A percentile compares a stretch with the other conserved stretches of the same genome.
phyloP scores from a whole-genome alignment of 2,329 filamentous ascomycete genomes.

The Incumbomyces delicatus region DNA sequence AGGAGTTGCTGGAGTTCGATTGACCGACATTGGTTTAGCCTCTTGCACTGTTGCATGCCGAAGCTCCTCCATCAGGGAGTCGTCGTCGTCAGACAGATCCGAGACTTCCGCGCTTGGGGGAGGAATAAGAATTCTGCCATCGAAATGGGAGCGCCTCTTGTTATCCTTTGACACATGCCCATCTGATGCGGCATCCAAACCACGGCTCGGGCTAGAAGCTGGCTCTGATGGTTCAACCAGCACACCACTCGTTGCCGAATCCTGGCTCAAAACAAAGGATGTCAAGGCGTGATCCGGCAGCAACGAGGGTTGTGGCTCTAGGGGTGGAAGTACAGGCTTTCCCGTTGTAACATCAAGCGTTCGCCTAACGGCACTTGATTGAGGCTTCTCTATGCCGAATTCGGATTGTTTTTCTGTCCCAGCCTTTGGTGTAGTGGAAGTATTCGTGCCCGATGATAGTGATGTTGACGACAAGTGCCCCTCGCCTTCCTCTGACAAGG shows the following conservation, averaged over 20 bases:
- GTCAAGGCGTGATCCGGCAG: too few species aligned
- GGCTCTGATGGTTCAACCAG: too few species aligned
- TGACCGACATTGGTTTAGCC: conserved; percentile 68
- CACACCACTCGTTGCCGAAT: too few species aligned
- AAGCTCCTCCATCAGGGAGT: conserved; percentile 75
- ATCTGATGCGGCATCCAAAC: conserved; percentile 13
- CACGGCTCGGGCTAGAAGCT: too few species aligned
- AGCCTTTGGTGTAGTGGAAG: conserved; percentile 17
- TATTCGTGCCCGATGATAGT: conserved; percentile 19
- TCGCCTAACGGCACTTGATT: too few species aligned
- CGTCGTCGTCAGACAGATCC: conserved; percentile 62
- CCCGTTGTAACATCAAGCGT: too few species aligned
- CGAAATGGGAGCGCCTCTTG: conserved; percentile 5
- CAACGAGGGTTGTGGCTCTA: too few species aligned
- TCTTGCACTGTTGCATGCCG: conserved; percentile 73
- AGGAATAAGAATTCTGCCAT: conserved; percentile 5
- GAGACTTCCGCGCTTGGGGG: conserved; percentile 27
- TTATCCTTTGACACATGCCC: conserved; percentile 9
- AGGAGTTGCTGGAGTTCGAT: conserved; percentile 71
- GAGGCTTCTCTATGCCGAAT: neutral
- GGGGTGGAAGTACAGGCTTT: too few species aligned
- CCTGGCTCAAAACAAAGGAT: too few species aligned
- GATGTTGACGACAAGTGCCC: conserved; percentile 10
- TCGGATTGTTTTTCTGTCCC: neutral
- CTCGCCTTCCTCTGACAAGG: conserved; percentile 22